These are phyloP conservation scores for Ottelia alismoides DNA, from an alignment of 106 monocot genomes.

Conservation along the genomic window DNA sequence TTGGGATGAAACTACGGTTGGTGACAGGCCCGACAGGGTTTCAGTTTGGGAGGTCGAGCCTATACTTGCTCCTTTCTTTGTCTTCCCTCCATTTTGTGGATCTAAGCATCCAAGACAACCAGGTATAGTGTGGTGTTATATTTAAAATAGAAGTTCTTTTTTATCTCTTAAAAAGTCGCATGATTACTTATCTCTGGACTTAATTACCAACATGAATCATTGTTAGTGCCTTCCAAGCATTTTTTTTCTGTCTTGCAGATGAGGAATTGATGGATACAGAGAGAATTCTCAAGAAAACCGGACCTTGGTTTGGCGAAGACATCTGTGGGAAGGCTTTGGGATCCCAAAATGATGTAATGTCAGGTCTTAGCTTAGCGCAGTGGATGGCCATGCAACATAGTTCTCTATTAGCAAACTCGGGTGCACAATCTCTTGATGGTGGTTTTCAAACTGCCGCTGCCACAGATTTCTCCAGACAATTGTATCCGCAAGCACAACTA, in stretches of 20 bases:
- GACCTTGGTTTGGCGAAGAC: slow-evolving; percentile 92
- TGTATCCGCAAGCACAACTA: slow-evolving; percentile 46
- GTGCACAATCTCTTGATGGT: slow-evolving; percentile 37
- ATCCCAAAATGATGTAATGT: slow-evolving; percentile 60
- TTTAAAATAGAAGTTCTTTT: too few relatives aligned
- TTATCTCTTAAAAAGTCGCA: not conserved
- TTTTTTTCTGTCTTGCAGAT: too few relatives aligned
- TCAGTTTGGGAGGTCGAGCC: slow-evolving; percentile 99
- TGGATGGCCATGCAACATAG: slow-evolving; percentile 94
- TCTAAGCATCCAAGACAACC: slow-evolving; percentile 72
- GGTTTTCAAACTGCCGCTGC: slow-evolving; percentile 42
- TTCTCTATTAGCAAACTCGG: slow-evolving; percentile 28
- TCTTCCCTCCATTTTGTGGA: slow-evolving; percentile 91
- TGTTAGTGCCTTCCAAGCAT: not conserved
- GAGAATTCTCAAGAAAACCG: slow-evolving; percentile 62
- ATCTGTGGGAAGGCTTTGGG: slow-evolving; percentile 72
- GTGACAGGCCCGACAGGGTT: slow-evolving; percentile 27
- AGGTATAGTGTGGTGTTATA: slow-evolving; percentile 23
- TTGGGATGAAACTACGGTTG: slow-evolving; percentile 22
- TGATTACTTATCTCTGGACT: not conserved
- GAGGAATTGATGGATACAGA: slow-evolving; percentile 80
- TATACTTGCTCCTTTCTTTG: slow-evolving; percentile 83
- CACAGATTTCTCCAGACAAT: slow-evolving; percentile 47
- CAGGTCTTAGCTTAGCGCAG: slow-evolving; percentile 70
- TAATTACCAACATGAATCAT: not conserved